Conservation (phyloP, 2,329 filamentous ascomycete species). For the Blastomyces gilchristii region DNA sequence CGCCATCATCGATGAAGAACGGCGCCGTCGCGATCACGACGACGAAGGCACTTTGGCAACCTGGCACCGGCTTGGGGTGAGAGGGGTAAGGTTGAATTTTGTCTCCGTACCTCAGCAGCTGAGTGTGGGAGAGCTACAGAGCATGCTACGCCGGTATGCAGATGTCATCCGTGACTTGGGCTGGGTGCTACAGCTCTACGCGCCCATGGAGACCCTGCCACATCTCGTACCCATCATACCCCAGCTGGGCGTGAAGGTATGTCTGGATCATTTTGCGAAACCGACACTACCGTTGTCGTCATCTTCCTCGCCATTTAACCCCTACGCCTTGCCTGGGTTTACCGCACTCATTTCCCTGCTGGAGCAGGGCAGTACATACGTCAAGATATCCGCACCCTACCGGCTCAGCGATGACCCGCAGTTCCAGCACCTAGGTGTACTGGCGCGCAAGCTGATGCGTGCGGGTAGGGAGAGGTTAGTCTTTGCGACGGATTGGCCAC, state of each 20-base stretch:
- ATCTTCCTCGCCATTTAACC: conserved; percentile 23
- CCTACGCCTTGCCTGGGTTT: conserved; percentile 43
- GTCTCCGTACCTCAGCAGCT: conserved; percentile 42
- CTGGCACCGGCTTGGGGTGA: conserved; percentile 50
- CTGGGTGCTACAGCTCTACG: conserved; percentile 52
- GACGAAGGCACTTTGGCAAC: conserved; percentile 35
- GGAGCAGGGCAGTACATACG: conserved; percentile 40
- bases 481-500: conserved; percentile 56
- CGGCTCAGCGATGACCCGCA: conserved; percentile 40
- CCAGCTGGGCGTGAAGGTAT: conserved; percentile 42
- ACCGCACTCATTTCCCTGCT: conserved; percentile 40
- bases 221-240: conserved; percentile 42
- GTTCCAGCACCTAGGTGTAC: conserved; percentile 38
- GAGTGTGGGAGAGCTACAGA: conserved; percentile 32
- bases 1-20: conserved; percentile 21
- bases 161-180: conserved; percentile 40
- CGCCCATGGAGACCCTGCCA: conserved; percentile 43
- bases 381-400: conserved; percentile 52
- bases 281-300: conserved; percentile 30
- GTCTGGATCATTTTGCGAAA: conserved; percentile 51
- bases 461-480: conserved; percentile 40
- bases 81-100: conserved; percentile 51
- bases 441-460: conserved; percentile 42
- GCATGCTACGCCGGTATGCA: conserved; percentile 40
- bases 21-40: conserved; percentile 4